Conservation (phyloP, 768 basidiomycete genomes). For the Tylopilus felleus region DNA sequence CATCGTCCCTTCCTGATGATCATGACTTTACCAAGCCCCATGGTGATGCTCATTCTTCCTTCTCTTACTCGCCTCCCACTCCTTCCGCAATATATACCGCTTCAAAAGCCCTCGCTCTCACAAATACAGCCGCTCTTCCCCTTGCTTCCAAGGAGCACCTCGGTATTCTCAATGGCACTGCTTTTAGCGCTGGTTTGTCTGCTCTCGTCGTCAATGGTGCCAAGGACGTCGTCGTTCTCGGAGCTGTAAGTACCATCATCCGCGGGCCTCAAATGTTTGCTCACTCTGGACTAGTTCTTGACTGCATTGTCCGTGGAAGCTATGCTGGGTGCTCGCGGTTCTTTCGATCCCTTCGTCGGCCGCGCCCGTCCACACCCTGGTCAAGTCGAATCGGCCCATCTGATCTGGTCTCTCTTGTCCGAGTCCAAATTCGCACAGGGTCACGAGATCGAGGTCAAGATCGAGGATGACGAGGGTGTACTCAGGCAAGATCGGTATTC, state of each 20-base stretch:
- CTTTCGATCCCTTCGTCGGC: slow-evolving; percentile 76
- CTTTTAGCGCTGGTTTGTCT: slow-evolving; percentile 78
- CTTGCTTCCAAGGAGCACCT: slow-evolving; percentile 76
- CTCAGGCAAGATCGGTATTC: slow-evolving; percentile 74
- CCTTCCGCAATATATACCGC: slow-evolving; percentile 17
- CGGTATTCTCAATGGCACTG: slow-evolving; percentile 81
- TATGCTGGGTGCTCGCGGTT: slow-evolving; percentile 65
- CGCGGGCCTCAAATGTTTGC: not conserved
- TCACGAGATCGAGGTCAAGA: slow-evolving; percentile 70
- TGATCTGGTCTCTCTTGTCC: slow-evolving; percentile 64
- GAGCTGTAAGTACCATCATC: slow-evolving; percentile 28
- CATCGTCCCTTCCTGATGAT: slow-evolving; percentile 26
- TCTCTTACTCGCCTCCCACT: not conserved
- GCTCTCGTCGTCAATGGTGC: slow-evolving; percentile 72
- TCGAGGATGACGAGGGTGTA: slow-evolving; percentile 67
- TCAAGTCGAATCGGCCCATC: slow-evolving; percentile 73
- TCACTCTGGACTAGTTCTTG: slow-evolving; percentile 44
- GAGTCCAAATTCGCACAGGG: slow-evolving; percentile 65
- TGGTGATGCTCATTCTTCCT: not conserved
- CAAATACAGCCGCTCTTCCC: slow-evolving; percentile 60
- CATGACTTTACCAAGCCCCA: slow-evolving; percentile 13
- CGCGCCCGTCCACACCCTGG: slow-evolving; percentile 80
- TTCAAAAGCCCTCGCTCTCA: slow-evolving; percentile 53
- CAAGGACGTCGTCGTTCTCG: slow-evolving; percentile 59
- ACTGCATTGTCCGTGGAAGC: slow-evolving; percentile 87